Percentiles rank a stretch among this genome's conserved stretches.
Evolutionary conservation across 495 filamentous ascomycete species (phyloP).

Genomic region (Aspergillus conjunctus): DNA sequence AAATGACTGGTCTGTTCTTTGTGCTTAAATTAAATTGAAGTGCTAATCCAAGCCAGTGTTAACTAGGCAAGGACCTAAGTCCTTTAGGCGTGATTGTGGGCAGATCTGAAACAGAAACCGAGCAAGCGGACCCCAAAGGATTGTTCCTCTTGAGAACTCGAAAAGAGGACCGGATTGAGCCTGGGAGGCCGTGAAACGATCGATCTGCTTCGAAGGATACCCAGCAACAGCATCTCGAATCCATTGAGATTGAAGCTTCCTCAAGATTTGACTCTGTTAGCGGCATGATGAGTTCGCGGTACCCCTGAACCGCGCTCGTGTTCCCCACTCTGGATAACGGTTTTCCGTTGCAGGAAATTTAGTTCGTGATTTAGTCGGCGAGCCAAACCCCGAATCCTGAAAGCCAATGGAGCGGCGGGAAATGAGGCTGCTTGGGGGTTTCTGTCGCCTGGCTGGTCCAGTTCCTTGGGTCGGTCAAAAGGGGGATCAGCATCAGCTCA

Average conservation of each 20-base stretch:
- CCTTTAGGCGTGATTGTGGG: constrained; percentile 18
- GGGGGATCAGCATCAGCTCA: constrained; percentile 19
- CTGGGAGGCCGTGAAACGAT: not conserved
- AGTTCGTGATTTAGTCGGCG: constrained; percentile 8
- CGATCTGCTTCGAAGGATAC: not conserved
- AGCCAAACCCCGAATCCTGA: not conserved
- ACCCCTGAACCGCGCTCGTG: constrained; percentile 20
- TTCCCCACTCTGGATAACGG: constrained; percentile 25
- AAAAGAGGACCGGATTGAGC: not conserved
- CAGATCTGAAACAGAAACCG: constrained; percentile 18
- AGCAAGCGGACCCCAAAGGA: constrained; percentile 17
- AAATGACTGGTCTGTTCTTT: constrained; percentile 22
- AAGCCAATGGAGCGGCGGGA: constrained; percentile 11
- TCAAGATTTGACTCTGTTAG: not conserved
- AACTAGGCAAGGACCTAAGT: constrained; percentile 17
- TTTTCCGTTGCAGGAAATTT: constrained; percentile 17
- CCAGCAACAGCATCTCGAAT: constrained; percentile 7
- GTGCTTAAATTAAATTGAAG: constrained; percentile 23
- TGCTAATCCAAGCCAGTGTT: constrained; percentile 17
- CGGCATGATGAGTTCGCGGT: not conserved
- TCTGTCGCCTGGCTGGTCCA: constrained; percentile 8
- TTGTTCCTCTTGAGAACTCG: not conserved
- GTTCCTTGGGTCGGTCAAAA: constrained; percentile 16
- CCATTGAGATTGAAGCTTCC: constrained; percentile 5
- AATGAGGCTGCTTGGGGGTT: constrained; percentile 1